phyloP scores from a whole-genome alignment of 306 rosid species.

The Notholithocarpus densiflorus region DNA sequence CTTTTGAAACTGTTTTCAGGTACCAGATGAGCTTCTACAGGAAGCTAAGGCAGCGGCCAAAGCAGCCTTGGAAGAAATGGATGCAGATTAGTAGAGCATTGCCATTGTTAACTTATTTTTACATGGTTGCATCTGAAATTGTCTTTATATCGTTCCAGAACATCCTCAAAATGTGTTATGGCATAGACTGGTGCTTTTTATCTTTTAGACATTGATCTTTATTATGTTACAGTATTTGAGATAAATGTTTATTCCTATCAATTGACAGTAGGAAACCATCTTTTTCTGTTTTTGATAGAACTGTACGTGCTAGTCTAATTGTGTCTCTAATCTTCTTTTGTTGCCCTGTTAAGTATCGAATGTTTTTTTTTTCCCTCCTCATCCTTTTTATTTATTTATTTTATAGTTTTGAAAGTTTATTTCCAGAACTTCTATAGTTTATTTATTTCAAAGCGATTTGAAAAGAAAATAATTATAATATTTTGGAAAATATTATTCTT shows the following conservation, averaged over 20 bases:
- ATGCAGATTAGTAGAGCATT: constrained; percentile 58
- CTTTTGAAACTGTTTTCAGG: constrained; percentile 37
- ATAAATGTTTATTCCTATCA: not conserved
- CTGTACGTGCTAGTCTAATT: no score
- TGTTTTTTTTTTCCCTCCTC: no score
- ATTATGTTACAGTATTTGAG: not conserved
- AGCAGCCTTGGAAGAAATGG: constrained; percentile 97
- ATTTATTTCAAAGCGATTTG: no score
- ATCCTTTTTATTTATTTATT: no score
- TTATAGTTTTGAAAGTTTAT: no score
- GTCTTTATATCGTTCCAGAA: constrained; percentile 25
- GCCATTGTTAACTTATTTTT: not conserved
- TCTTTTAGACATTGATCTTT: not conserved
- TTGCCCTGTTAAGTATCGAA: no score
- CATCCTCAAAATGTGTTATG: constrained; percentile 20
- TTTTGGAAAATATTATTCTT: no score
- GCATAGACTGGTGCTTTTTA: constrained; percentile 2
- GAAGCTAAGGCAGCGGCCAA: constrained; percentile 88
- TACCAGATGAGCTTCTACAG: constrained; percentile 75
- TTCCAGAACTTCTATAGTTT: no score
- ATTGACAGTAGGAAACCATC: no score
- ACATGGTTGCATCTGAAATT: constrained; percentile 18
- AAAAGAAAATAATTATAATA: no score
- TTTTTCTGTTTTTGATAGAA: no score
- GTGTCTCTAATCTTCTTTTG: no score